A percentile compares a stretch with the other conserved stretches of the same genome.
Conservation (phyloP, 225 moss, liverwort and hornwort species). For the Marchantia polymorpha region DNA sequence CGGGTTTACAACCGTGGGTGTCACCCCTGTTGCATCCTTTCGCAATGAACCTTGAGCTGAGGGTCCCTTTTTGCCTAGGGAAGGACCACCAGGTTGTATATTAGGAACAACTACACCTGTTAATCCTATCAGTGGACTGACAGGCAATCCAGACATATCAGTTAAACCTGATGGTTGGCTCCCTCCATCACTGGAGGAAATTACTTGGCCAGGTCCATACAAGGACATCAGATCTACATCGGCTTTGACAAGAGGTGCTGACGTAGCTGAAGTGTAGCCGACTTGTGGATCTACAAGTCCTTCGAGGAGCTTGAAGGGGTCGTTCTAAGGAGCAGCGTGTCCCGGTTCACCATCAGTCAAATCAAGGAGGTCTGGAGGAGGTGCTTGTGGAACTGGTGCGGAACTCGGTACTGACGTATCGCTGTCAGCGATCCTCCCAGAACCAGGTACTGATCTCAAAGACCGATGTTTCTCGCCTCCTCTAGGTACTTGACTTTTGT, state of each 20-base stretch:
- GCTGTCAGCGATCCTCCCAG: slow-evolving; percentile 13
- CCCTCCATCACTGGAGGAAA: slow-evolving; percentile 33
- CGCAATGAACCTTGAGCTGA: slow-evolving; percentile 64
- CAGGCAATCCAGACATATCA: slow-evolving; percentile 47
- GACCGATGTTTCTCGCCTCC: slow-evolving; percentile 21
- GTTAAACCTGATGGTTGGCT: slow-evolving; percentile 26
- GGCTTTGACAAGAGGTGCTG: slow-evolving; percentile 28
- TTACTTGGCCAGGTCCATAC: slow-evolving; percentile 36
- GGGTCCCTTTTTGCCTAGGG: slow-evolving; percentile 50
- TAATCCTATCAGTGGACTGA: slow-evolving; percentile 44
- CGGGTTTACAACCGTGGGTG: slow-evolving; percentile 63
- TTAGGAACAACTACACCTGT: slow-evolving; percentile 32
- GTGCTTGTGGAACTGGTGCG: slow-evolving; percentile 38
- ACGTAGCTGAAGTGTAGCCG: slow-evolving; percentile 21
- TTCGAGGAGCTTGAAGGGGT: slow-evolving; percentile 81
- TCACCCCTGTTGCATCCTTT: slow-evolving; percentile 69
- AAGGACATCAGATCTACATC: slow-evolving; percentile 56
- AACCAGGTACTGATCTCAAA: neutral
- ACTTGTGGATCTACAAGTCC: slow-evolving; percentile 56
- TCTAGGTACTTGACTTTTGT: slow-evolving; percentile 13
- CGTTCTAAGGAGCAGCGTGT: slow-evolving; percentile 39
- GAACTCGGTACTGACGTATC: slow-evolving; percentile 7
- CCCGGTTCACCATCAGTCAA: slow-evolving; percentile 51
- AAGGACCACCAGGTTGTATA: slow-evolving; percentile 23
- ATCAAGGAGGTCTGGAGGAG: slow-evolving; percentile 81